Evolutionary conservation across 1,284 basidiomycete species (phyloP).

Genomic region (Tilletia horrida): DNA sequence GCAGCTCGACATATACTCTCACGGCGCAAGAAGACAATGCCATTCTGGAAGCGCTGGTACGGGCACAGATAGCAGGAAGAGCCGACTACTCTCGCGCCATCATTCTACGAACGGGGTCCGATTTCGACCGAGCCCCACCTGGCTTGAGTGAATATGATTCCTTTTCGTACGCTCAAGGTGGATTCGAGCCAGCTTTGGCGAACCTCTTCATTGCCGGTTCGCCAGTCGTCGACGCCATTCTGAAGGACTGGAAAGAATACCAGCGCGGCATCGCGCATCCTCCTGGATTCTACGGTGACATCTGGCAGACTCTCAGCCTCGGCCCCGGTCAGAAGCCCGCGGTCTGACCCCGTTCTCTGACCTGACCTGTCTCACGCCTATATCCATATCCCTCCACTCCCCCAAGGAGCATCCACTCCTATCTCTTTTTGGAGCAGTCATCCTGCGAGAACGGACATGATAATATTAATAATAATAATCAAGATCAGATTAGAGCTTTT

Average conservation of each 20-base stretch:
- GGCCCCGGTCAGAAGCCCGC: neutral
- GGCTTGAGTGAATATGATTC: neutral
- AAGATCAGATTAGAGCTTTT: too few species aligned
- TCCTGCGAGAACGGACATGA: too few species aligned
- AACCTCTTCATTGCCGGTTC: neutral
- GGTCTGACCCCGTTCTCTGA: neutral
- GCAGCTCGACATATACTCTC: slow-evolving; percentile 57
- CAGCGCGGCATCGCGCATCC: slow-evolving; percentile 4
- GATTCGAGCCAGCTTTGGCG: neutral
- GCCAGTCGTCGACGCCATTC: slow-evolving; percentile 1
- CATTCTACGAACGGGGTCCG: slow-evolving; percentile 57
- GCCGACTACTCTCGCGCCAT: slow-evolving; percentile 60
- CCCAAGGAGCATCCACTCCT: too few species aligned
- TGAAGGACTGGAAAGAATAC: neutral
- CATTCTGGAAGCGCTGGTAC: slow-evolving; percentile 58
- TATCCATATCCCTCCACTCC: too few species aligned
- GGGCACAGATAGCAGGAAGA: slow-evolving; percentile 56
- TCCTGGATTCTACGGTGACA: slow-evolving; percentile 3
- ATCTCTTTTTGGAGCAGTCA: too few species aligned
- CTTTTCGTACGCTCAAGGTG: neutral
- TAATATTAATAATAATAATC: too few species aligned
- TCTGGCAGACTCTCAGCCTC: slow-evolving; percentile 2
- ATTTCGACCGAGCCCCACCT: slow-evolving; percentile 18
- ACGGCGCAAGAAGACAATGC: slow-evolving; percentile 62
- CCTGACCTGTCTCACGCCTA: too few species aligned